phyloP scores from a whole-genome alignment of 495 filamentous ascomycete genomes.

The Evansstolkia leycettana region DNA sequence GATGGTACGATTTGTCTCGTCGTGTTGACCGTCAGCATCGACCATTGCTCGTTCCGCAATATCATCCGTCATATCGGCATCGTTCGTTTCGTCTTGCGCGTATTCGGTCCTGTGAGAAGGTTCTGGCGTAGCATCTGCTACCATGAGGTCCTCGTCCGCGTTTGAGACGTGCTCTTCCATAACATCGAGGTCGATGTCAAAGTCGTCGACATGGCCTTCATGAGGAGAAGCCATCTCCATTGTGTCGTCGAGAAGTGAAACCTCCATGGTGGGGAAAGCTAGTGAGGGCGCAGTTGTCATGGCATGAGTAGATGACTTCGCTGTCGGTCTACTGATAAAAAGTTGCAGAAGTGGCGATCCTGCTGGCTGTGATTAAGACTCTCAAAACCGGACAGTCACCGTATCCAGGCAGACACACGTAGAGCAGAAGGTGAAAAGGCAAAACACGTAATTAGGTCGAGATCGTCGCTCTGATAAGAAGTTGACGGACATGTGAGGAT shows the following conservation, averaged over 20 bases:
- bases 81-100: constrained; percentile 16
- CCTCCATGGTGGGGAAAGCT: constrained; percentile 26
- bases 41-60: constrained; percentile 28
- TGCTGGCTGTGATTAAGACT: not conserved
- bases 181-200: constrained; percentile 66
- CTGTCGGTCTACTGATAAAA: constrained; percentile 7
- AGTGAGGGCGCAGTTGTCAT: constrained; percentile 29
- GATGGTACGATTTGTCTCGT: constrained; percentile 20
- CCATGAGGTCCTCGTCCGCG: constrained; percentile 51
- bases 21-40: constrained; percentile 20
- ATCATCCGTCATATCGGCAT: constrained; percentile 41
- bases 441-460: too few relatives aligned
- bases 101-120: constrained; percentile 22
- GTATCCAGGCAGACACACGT: too few relatives aligned
- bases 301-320: constrained; percentile 9
- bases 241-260: constrained; percentile 27
- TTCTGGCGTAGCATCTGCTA: constrained; percentile 34
- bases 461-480: too few relatives aligned
- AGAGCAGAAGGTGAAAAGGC: too few relatives aligned
- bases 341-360: constrained; percentile 10
- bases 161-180: constrained; percentile 37
- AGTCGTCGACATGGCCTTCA: constrained; percentile 45
- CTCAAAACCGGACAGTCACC: not conserved
- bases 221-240: constrained; percentile 46
- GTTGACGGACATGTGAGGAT: too few relatives aligned